phyloP scores from a whole-genome alignment of 495 filamentous ascomycete species.

The Sabuloglossum arenarium region DNA sequence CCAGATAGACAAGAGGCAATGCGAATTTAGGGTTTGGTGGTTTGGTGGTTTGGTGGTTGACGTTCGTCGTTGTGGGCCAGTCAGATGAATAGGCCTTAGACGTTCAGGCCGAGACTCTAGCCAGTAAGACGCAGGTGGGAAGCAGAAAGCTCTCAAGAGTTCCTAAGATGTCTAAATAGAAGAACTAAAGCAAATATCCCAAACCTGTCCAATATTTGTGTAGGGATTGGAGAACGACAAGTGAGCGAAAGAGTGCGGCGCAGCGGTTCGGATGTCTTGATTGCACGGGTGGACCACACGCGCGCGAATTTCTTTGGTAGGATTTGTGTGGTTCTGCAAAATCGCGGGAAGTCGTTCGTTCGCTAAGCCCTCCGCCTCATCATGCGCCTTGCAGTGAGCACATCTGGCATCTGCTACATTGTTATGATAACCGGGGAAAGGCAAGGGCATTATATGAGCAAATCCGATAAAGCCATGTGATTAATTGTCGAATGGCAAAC shows the following conservation, averaged over 20 bases:
- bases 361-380: neutral
- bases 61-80: neutral
- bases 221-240: neutral
- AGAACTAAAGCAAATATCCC: neutral
- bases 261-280: neutral
- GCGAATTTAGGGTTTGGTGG: neutral
- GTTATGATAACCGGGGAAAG: neutral
- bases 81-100: neutral
- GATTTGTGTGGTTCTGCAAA: neutral
- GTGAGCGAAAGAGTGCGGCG: neutral
- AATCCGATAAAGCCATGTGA: neutral
- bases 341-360: neutral
- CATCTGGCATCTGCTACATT: no score
- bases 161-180: neutral
- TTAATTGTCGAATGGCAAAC: neutral
- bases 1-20: slow-evolving; percentile 6
- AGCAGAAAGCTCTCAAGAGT: neutral
- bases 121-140: neutral
- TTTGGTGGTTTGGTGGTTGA: neutral
- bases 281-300: neutral
- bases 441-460: neutral
- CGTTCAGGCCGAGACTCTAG: neutral
- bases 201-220: neutral
- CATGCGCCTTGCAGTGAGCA: neutral
- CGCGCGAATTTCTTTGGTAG: neutral